These are phyloP conservation scores for Oenanthe javanica DNA, from an alignment of 140 eudicot genomes.

Conservation along the genomic window DNA sequence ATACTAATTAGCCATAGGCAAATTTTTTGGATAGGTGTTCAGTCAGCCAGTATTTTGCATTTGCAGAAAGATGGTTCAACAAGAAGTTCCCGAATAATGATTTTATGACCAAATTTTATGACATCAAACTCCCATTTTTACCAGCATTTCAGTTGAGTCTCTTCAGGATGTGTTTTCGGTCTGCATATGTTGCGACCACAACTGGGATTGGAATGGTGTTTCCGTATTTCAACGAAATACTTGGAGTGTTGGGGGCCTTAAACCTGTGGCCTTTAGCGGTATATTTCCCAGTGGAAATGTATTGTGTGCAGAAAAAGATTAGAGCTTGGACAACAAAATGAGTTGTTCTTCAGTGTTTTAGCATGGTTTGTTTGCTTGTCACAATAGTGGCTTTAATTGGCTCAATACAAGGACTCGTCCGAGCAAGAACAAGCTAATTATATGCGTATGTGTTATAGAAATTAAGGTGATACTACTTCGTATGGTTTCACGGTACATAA, in stretches of 20 bases:
- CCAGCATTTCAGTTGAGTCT: slow-evolving; percentile 34
- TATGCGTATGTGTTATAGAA: too few relatives aligned
- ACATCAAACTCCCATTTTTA: slow-evolving; percentile 23
- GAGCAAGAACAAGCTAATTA: slow-evolving; percentile 32
- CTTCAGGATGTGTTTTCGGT: slow-evolving; percentile 51
- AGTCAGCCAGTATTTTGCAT: slow-evolving; percentile 50
- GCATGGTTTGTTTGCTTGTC: slow-evolving; percentile 36
- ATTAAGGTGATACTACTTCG: too few relatives aligned
- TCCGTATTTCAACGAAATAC: slow-evolving; percentile 65
- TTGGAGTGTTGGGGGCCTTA: slow-evolving; percentile 69
- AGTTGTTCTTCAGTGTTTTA: slow-evolving; percentile 29
- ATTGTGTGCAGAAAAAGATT: slow-evolving; percentile 43
- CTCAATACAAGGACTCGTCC: slow-evolving; percentile 41
- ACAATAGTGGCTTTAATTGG: slow-evolving; percentile 48
- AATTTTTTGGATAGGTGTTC: slow-evolving; percentile 32
- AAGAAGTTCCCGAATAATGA: slow-evolving; percentile 30
- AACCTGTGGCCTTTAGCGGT: slow-evolving; percentile 66
- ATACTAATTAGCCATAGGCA: background rate
- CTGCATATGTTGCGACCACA: slow-evolving; percentile 50
- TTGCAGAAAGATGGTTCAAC: slow-evolving; percentile 34
- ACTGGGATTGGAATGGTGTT: slow-evolving; percentile 52
- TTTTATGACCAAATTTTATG: slow-evolving; percentile 16
- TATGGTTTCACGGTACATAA: too few relatives aligned
- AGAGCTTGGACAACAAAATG: slow-evolving; percentile 47
- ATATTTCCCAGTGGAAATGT: slow-evolving; percentile 67